A percentile compares a stretch with the other conserved stretches of the same genome.
Conservation (phyloP, 179 eudicot species). For the Amaranthus tricolor region DNA sequence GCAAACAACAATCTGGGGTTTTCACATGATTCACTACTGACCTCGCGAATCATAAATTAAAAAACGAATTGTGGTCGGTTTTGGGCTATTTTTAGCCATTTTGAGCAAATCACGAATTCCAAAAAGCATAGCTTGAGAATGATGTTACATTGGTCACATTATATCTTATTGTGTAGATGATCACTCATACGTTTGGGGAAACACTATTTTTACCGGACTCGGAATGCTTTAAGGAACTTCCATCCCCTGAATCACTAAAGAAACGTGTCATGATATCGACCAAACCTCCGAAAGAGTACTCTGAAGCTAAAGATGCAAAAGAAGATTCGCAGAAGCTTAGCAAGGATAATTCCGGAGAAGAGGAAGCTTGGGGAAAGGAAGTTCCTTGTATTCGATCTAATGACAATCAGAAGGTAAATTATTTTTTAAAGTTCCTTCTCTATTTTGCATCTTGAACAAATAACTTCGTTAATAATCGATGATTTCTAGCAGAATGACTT, state of each 20-base stretch:
- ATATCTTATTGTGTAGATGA: constrained; percentile 52
- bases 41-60: too few species aligned
- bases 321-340: constrained; percentile 37
- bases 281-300: constrained; percentile 86
- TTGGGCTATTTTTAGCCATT: too few species aligned
- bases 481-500: constrained; percentile 38
- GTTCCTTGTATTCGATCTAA: constrained; percentile 33
- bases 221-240: constrained; percentile 64
- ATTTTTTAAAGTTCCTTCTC: constrained; percentile 9
- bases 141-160: background rate
- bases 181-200: constrained; percentile 74
- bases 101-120: too few species aligned
- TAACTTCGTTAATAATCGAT: background rate
- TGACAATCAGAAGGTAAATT: constrained; percentile 43
- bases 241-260: constrained; percentile 76
- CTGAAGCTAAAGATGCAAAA: constrained; percentile 48
- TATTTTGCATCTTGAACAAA: constrained; percentile 9
- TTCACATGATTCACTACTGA: background rate
- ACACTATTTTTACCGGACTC: constrained; percentile 59
- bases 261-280: constrained; percentile 73
- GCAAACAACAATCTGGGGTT: background rate
- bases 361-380: constrained; percentile 71
- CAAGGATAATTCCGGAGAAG: constrained; percentile 37
- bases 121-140: too few species aligned
- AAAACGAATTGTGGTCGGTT: too few species aligned